Percentiles rank a stretch among this genome's conserved stretches.
phyloP scores from a whole-genome alignment of 331 rosid species.

The Pyracantha coccinea region DNA sequence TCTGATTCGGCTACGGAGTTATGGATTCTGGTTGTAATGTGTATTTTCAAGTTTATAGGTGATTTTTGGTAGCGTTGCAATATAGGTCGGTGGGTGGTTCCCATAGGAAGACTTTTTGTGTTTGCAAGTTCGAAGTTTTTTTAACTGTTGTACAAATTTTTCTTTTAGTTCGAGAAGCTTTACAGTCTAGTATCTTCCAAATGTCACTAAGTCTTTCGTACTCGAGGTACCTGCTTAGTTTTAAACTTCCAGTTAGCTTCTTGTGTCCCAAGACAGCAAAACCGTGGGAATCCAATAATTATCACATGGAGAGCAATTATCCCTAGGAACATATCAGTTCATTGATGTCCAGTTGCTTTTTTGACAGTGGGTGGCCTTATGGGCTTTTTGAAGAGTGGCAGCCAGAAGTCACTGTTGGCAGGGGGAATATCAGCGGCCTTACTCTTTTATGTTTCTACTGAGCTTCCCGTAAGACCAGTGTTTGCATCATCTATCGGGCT shows the following conservation, averaged over 20 bases:
- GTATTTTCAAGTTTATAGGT: not conserved
- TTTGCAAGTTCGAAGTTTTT: not conserved
- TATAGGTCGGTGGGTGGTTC: not conserved
- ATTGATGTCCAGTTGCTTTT: not conserved
- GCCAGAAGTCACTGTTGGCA: constrained; percentile 83
- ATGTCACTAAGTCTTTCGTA: not conserved
- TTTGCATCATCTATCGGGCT: constrained; percentile 88
- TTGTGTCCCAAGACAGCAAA: not conserved
- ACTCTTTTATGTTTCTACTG: constrained; percentile 47
- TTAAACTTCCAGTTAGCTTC: not conserved
- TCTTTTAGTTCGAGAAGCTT: not conserved
- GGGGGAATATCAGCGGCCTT: constrained; percentile 71
- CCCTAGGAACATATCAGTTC: not conserved
- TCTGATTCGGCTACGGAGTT: not conserved
- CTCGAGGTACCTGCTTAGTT: not conserved
- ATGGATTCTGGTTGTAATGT: not conserved
- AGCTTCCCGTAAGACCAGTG: constrained; percentile 76
- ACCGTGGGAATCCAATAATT: not conserved
- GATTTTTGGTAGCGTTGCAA: not conserved
- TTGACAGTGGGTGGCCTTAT: constrained; percentile 80
- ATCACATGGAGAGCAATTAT: not conserved
- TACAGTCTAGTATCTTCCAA: not conserved
- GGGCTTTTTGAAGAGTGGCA: constrained; percentile 92
- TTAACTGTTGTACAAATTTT: too few species aligned
- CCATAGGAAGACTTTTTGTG: not conserved